Base-by-base conservation (phyloP, 1,284 basidiomycete species). In the Entoloma clypeatum region DNA sequence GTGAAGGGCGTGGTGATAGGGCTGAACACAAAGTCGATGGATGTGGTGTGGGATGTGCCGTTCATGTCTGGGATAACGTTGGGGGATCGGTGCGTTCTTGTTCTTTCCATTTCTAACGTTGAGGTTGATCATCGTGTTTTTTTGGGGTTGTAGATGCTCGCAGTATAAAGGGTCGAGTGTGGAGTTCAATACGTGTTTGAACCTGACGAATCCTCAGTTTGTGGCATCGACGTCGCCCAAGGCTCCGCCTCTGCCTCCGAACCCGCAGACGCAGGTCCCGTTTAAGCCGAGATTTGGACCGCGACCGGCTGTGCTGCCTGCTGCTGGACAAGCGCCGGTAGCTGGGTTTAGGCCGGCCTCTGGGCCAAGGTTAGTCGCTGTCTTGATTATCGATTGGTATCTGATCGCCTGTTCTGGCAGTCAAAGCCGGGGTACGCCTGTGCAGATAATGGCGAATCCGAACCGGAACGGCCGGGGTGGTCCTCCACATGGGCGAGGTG, bases 1-100 rank as follows among this genome's bases (percentile, higher is more conserved):
- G 86, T 87, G 41, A 95, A 95, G 62, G 96, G 96, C 28, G 90
- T 95, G 7, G 92, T 98, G 11, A 79, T 99, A 39, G 92, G 94
- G 4, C 68, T 99, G 55, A 87, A 82, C 53, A 69, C 81, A 8
- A 88, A 86, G 56, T 81, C 85, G 7, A 86, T 99, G 73, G 96
- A 99, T 60, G 85, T 99, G n/a, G 79, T 96, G 0, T 99, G 96
- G 85, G 96, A 99, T 61, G 81, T 86, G 14, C 77, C 92, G 1
- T 99, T 98, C 69, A 89, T 99, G 75, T 84, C 92, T 23, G 95
- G 96, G 7, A 77, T 79, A 2, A 96, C 88, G 0, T 70, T 99
- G 4, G 80, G 80, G n/a, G 89, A 90, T 51, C 72, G 90, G 86
- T 91, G 53, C 45, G 71, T 59, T 21, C 5, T 22, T 7, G 31